Conservation (phyloP, 1,284 basidiomycete species). For the Calocybe gambosa region DNA sequence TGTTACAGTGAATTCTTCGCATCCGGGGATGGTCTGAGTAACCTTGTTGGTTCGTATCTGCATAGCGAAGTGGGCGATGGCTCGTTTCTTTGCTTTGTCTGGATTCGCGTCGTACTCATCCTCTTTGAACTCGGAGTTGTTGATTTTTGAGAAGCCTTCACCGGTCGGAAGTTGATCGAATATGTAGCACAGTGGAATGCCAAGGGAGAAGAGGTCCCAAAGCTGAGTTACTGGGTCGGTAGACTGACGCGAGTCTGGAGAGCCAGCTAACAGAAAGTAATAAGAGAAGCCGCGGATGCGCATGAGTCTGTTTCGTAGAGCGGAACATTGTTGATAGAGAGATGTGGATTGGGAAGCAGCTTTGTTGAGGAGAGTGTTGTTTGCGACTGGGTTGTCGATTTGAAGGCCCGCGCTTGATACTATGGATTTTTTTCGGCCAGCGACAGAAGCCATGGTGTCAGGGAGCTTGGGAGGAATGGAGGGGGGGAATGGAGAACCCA, state of each 20-base stretch:
- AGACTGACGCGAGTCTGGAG: conserved; percentile 59
- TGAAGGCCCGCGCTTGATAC: conserved; percentile 57
- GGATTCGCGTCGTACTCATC: conserved; percentile 62
- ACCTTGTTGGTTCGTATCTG: conserved; percentile 51
- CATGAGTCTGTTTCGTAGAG: conserved; percentile 66
- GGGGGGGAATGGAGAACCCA: conserved; percentile 16
- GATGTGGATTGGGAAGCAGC: conserved; percentile 75
- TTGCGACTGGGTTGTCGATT: conserved; percentile 68
- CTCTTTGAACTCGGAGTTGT: conserved; percentile 61
- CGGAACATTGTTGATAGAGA: conserved; percentile 83
- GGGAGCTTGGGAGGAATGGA: conserved; percentile 18
- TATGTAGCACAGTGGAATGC: conserved; percentile 91
- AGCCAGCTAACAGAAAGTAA: conserved; percentile 59
- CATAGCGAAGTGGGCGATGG: conserved; percentile 76
- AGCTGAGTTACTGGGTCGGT: conserved; percentile 89
- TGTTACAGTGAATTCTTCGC: conserved; percentile 78
- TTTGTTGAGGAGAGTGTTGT: conserved; percentile 83
- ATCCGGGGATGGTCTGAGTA: conserved; percentile 44
- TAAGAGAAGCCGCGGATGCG: conserved; percentile 66
- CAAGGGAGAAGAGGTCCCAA: conserved; percentile 90
- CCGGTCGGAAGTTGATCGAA: conserved; percentile 84
- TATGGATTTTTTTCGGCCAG: conserved; percentile 79
- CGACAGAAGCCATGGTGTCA: conserved; percentile 56
- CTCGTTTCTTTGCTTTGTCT: conserved; percentile 73
- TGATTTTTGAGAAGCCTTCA: conserved; percentile 51